A percentile compares a stretch with the other conserved stretches of the same genome.
phyloP scores from a whole-genome alignment of 768 basidiomycete genomes.

The Strobilomyces confusus region DNA sequence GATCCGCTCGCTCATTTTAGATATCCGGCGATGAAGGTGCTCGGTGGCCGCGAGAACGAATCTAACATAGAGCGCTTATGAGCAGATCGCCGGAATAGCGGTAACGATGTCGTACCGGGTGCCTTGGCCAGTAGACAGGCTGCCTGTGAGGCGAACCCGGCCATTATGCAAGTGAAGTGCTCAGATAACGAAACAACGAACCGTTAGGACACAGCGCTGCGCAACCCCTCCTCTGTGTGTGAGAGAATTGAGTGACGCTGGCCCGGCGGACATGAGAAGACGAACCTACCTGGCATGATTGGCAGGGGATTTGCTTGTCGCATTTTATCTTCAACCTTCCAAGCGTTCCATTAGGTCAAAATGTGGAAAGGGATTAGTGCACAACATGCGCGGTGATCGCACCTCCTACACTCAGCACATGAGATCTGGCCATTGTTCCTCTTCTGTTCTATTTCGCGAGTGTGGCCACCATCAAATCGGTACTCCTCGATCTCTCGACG shows the following conservation, averaged over 20 bases:
- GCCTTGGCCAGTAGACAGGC: slow-evolving; percentile 75
- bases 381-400: slow-evolving; percentile 49
- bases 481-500: slow-evolving; percentile 50
- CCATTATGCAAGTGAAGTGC: neutral
- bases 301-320: slow-evolving; percentile 78
- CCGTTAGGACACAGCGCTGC: slow-evolving; percentile 71
- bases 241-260: slow-evolving; percentile 1
- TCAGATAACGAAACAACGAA: slow-evolving; percentile 26
- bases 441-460: slow-evolving; percentile 69
- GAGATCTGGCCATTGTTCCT: slow-evolving; percentile 72
- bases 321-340: slow-evolving; percentile 79
- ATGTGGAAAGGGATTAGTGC: slow-evolving; percentile 19
- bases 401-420: slow-evolving; percentile 78
- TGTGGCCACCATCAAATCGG: slow-evolving; percentile 48
- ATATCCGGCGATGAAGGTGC: slow-evolving; percentile 56
- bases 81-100: slow-evolving; percentile 1
- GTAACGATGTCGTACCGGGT: slow-evolving; percentile 45
- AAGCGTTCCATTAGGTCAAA: slow-evolving; percentile 16
- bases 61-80: slow-evolving; percentile 23
- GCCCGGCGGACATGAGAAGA: neutral
- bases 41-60: slow-evolving; percentile 65
- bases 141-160: slow-evolving; percentile 38
- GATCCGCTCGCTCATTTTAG: slow-evolving; percentile 50
- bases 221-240: slow-evolving; percentile 57
- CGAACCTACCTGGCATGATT: slow-evolving; percentile 59